These are phyloP conservation scores for Claviceps humidiphila DNA, from an alignment of 2,329 filamentous ascomycete genomes.

Conservation along the genomic window DNA sequence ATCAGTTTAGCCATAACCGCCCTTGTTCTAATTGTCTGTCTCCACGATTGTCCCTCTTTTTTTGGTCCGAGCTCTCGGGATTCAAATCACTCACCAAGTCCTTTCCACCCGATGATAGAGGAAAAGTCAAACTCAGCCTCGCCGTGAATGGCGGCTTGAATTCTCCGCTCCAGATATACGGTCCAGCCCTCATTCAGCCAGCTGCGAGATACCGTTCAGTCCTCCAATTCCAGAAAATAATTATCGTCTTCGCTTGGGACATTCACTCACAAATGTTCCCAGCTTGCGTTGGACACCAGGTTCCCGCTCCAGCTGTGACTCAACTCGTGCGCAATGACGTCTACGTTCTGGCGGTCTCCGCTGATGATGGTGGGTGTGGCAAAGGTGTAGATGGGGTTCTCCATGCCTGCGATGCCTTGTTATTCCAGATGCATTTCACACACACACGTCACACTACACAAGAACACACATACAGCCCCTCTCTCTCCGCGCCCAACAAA, in stretches of 20 bases:
- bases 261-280: constrained; percentile 59
- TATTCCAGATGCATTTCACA: neutral
- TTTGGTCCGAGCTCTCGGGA: neutral
- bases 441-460: neutral
- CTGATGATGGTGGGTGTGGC: constrained; percentile 91
- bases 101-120: constrained; percentile 91
- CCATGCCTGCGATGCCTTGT: constrained; percentile 44
- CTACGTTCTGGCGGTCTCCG: constrained; percentile 80
- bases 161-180: constrained; percentile 80
- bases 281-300: constrained; percentile 62
- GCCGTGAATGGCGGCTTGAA: constrained; percentile 64
- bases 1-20: neutral
- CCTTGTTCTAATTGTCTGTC: neutral
- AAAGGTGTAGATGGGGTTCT: constrained; percentile 90
- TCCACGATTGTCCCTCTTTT: neutral
- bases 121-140: constrained; percentile 84
- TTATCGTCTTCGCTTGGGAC: neutral
- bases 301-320: constrained; percentile 80
- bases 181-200: constrained; percentile 81
- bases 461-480: neutral
- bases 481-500: neutral
- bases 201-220: constrained; percentile 19
- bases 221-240: too few relatives aligned
- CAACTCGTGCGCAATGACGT: constrained; percentile 85
- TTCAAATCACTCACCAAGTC: constrained; percentile 39